phyloP scores from a whole-genome alignment of 352 stramenopile genomes.

The Phytophthora melonis region DNA sequence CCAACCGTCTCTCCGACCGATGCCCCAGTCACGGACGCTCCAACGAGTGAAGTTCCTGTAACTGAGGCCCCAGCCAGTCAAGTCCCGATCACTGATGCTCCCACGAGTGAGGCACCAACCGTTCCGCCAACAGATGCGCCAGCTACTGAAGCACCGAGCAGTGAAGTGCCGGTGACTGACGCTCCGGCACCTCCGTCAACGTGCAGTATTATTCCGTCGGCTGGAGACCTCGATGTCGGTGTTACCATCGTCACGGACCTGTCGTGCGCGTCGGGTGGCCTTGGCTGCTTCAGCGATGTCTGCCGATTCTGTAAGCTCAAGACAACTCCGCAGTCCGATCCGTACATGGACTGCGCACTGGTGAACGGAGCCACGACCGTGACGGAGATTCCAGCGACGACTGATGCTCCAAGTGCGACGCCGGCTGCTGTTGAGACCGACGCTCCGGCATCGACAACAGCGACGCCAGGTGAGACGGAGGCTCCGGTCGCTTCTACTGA shows the following conservation, averaged over 20 bases:
- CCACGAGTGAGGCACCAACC: background rate
- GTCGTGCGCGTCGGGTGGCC: conserved; percentile 32
- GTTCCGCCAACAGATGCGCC: background rate
- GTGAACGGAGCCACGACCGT: background rate
- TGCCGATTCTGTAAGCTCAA: conserved; percentile 53
- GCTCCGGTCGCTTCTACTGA: background rate
- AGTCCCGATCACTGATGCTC: background rate
- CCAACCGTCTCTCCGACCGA: no score
- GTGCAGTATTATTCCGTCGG: conserved; percentile 20
- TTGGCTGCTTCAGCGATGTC: conserved; percentile 43
- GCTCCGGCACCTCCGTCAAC: background rate
- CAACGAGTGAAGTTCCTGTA: background rate
- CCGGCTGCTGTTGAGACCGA: background rate
- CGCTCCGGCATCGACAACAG: background rate
- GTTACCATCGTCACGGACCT: conserved; percentile 41
- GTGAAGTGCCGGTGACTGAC: background rate
- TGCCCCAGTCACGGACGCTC: no score
- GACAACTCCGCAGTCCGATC: conserved; percentile 27
- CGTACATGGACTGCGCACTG: conserved; percentile 35
- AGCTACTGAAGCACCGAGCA: conserved; percentile 1
- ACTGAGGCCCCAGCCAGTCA: background rate
- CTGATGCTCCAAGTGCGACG: conserved; percentile 1
- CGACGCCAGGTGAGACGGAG: background rate
- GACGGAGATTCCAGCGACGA: background rate
- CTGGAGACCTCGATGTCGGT: conserved; percentile 38